Conservation (phyloP, 305 asterid genomes). For the Plantago coronopus region DNA sequence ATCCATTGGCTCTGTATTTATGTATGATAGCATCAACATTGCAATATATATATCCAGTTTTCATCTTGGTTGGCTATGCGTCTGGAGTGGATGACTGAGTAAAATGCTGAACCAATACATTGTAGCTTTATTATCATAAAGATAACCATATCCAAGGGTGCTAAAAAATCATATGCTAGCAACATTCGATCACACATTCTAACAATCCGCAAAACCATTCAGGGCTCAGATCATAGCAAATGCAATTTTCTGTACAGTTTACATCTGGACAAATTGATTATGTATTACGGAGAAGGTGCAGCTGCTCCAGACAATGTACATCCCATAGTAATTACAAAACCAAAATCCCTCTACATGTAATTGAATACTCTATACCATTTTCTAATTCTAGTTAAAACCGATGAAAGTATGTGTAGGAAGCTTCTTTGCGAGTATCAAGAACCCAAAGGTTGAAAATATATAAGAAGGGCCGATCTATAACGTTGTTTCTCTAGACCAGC, state of each 20-base stretch:
- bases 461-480: not conserved
- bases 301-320: slow-evolving; percentile 5
- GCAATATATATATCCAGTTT: not conserved
- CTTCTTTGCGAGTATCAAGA: not conserved
- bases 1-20: not conserved
- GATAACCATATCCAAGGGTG: not conserved
- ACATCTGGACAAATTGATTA: not conserved
- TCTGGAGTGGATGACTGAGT: too few species aligned
- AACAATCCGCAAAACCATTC: not conserved
- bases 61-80: not conserved
- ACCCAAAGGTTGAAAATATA: not conserved
- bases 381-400: not conserved
- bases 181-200: not conserved
- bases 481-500: not conserved
- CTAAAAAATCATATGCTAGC: too few species aligned
- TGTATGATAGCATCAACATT: not conserved
- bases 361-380: not conserved
- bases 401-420: not conserved
- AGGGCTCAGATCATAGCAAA: too few species aligned
- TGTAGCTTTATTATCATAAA: not conserved
- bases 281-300: not conserved
- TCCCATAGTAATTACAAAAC: not conserved
- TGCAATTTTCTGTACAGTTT: not conserved
- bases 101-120: not conserved
- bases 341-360: not conserved